Evolutionary conservation across 2,329 filamentous ascomycete species (phyloP).

Genomic region (Myrmaecium sp.): DNA sequence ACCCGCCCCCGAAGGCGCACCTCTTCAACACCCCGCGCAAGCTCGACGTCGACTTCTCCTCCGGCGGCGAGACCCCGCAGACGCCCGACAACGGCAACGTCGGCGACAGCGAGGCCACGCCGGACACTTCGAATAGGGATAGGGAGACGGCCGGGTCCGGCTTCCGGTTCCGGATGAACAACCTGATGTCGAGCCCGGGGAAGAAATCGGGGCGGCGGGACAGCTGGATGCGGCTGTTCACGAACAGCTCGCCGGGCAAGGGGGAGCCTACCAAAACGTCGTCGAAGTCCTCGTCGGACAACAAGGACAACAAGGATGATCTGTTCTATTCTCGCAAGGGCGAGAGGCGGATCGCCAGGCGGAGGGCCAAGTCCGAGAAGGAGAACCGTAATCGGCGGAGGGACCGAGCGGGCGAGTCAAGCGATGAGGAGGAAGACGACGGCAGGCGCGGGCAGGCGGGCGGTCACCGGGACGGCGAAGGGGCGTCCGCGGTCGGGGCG

Average conservation of each 20-base stretch:
- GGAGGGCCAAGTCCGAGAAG: constrained; percentile 14
- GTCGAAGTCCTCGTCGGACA: constrained; percentile 24
- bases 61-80: constrained; percentile 32
- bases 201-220: constrained; percentile 17
- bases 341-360: constrained; percentile 22
- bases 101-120: constrained; percentile 26
- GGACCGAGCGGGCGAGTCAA: constrained; percentile 4
- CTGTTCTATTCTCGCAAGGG: constrained; percentile 18
- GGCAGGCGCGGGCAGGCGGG: no score
- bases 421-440: constrained; percentile 12
- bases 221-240: constrained; percentile 12
- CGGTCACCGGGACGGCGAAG: constrained; percentile 12
- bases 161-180: constrained; percentile 8
- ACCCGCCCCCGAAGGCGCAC: constrained; percentile 13
- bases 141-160: constrained; percentile 11
- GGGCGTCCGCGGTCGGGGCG: constrained; percentile 1
- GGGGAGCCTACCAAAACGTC: constrained; percentile 9
- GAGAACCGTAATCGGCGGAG: constrained; percentile 11
- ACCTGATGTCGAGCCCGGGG: constrained; percentile 14
- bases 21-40: constrained; percentile 22
- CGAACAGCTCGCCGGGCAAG: constrained; percentile 12
- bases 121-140: constrained; percentile 16
- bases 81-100: constrained; percentile 21
- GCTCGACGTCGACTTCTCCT: constrained; percentile 22
- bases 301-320: no score